Percentiles rank a stretch among this genome's conserved stretches.
These are phyloP conservation scores for Talaromyces sp. DNA, from an alignment of 2,329 filamentous ascomycete genomes.

Conservation along the genomic window DNA sequence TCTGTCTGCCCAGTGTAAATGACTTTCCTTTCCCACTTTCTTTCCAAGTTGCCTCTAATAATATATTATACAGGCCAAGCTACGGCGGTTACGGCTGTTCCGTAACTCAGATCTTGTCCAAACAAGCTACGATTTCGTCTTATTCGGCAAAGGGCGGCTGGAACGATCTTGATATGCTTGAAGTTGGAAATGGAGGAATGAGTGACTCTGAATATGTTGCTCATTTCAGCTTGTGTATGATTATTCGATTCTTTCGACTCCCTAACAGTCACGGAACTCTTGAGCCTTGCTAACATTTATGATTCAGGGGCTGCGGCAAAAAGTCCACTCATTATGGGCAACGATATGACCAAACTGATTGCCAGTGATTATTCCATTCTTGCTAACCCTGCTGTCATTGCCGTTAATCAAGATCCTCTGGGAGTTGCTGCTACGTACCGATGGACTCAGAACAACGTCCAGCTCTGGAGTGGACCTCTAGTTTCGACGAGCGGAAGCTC, in stretches of 20 bases:
- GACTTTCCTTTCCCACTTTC: not conserved
- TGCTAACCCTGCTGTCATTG: slow-evolving; percentile 17
- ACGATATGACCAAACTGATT: slow-evolving; percentile 7
- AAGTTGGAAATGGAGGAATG: slow-evolving; percentile 17
- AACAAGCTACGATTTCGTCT: slow-evolving; percentile 1
- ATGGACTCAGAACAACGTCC: not conserved
- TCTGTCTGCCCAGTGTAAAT: slow-evolving; percentile 1
- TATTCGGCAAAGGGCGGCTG: slow-evolving; percentile 5
- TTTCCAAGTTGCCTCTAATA: not conserved
- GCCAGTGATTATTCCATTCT: slow-evolving; percentile 11
- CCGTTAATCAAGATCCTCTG: slow-evolving; percentile 9
- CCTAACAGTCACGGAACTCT: not conserved
- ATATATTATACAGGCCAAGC: not conserved
- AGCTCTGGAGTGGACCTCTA: slow-evolving; percentile 1
- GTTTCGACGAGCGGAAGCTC: not conserved
- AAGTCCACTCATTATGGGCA: slow-evolving; percentile 14
- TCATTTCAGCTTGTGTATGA: slow-evolving; percentile 5
- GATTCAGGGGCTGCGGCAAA: slow-evolving; percentile 9
- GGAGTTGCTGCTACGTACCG: slow-evolving; percentile 1
- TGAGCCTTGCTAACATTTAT: not conserved
- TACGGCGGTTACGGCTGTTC: slow-evolving; percentile 9
- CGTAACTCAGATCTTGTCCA: slow-evolving; percentile 6
- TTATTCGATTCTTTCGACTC: too few species aligned
- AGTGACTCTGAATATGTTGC: slow-evolving; percentile 10
- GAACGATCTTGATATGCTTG: slow-evolving; percentile 18